Percentiles rank a stretch among this genome's conserved stretches.
phyloP scores from a whole-genome alignment of 169 alveolate genomes.

The Plasmodium malariae region DNA sequence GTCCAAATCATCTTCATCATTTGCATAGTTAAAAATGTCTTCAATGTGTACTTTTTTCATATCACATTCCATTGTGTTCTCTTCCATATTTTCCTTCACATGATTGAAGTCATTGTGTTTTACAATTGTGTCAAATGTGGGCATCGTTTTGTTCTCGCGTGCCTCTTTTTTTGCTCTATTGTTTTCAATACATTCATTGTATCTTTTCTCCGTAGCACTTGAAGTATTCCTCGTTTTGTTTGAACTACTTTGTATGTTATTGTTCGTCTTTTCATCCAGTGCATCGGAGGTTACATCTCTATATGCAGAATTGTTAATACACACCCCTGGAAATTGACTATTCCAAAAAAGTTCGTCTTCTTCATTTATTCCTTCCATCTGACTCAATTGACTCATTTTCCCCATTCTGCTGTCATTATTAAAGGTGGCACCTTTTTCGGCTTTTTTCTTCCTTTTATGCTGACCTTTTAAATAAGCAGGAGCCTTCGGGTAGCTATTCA shows the following conservation, averaged over 20 bases:
- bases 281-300: too few relatives aligned
- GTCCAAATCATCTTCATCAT: slow-evolving; percentile 66
- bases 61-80: background rate
- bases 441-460: slow-evolving; percentile 13
- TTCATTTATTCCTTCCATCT: background rate
- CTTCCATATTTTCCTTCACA: background rate
- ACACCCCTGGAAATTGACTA: too few relatives aligned
- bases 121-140: background rate
- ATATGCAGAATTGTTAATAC: too few relatives aligned
- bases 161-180: background rate
- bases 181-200: background rate
- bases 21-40: slow-evolving; percentile 53
- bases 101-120: background rate
- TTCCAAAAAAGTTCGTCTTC: too few relatives aligned
- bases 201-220: too few relatives aligned
- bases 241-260: too few relatives aligned
- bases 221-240: too few relatives aligned
- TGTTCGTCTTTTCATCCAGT: too few relatives aligned
- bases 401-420: too few relatives aligned
- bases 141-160: background rate
- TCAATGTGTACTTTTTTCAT: slow-evolving; percentile 51
- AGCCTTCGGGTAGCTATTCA: slow-evolving; percentile 32
- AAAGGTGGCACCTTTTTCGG: background rate
- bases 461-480: slow-evolving; percentile 47
- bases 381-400: too few relatives aligned